phyloP scores from a whole-genome alignment of 306 rosid genomes.

The Vigna reflexopilosa region DNA sequence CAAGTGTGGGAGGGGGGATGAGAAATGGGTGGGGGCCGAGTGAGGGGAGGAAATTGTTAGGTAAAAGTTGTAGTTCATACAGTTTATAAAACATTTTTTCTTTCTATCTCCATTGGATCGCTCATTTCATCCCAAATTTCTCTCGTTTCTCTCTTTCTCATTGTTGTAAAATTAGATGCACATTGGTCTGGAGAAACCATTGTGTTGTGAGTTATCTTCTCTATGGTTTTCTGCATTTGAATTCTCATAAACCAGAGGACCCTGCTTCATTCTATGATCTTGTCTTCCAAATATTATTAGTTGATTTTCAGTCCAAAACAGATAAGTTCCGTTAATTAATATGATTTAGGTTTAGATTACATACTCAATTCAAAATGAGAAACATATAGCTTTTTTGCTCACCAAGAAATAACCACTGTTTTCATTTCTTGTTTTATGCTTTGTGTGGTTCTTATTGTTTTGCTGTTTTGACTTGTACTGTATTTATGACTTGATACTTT shows the following conservation, averaged over 20 bases:
- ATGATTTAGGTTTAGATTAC: slow-evolving; percentile 8
- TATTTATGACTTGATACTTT: slow-evolving; percentile 46
- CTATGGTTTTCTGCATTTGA: slow-evolving; percentile 2
- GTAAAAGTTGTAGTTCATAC: not conserved
- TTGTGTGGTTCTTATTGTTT: slow-evolving; percentile 38
- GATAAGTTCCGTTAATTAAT: slow-evolving; percentile 5
- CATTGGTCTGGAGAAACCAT: not conserved
- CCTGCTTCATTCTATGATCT: not conserved
- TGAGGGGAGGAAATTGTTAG: not conserved
- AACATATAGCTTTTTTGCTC: slow-evolving; percentile 4
- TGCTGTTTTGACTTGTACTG: slow-evolving; percentile 40
- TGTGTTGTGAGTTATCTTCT: not conserved
- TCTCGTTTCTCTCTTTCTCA: not conserved
- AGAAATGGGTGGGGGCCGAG: not conserved
- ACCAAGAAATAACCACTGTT: slow-evolving; percentile 17
- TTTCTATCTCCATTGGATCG: not conserved
- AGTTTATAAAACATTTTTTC: not conserved
- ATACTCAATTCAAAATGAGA: slow-evolving; percentile 19
- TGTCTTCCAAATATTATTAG: not conserved
- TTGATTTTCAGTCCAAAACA: not conserved
- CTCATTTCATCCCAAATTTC: not conserved
- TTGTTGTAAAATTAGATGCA: not conserved
- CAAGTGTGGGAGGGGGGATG: slow-evolving; percentile 4
- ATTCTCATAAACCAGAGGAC: not conserved
- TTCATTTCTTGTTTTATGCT: slow-evolving; percentile 37